Conservation (phyloP, 257 asterid species). For the Ilex aquifolium region DNA sequence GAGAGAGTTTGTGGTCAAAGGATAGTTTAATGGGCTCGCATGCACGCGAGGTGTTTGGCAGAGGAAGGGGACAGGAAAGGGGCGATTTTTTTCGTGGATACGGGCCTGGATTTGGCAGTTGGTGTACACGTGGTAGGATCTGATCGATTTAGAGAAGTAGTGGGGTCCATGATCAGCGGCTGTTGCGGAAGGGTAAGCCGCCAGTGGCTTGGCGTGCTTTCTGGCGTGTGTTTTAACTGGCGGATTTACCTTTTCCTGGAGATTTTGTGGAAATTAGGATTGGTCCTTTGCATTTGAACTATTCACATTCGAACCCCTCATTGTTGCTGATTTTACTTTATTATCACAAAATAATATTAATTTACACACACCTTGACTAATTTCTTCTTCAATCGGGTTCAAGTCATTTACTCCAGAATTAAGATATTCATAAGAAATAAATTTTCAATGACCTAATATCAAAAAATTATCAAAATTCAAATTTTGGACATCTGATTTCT, state of each 20-base stretch:
- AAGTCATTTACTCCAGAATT: too few relatives aligned
- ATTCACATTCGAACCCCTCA: neutral
- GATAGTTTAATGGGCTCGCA: constrained; percentile 14
- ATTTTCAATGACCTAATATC: too few relatives aligned
- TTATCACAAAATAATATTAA: too few relatives aligned
- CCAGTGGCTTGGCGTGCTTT: constrained; percentile 12
- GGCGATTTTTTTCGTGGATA: neutral
- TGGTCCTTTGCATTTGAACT: neutral
- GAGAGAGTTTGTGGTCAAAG: constrained; percentile 8
- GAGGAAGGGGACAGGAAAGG: neutral
- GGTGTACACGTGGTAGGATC: neutral
- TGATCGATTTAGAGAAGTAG: too few relatives aligned
- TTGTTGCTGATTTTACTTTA: too few relatives aligned
- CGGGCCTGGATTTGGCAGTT: neutral
- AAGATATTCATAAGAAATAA: too few relatives aligned
- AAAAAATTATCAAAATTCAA: too few relatives aligned
- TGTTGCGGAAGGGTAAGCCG: constrained; percentile 16
- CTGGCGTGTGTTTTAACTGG: constrained; percentile 3
- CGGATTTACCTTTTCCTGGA: constrained; percentile 4
- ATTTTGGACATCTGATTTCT: too few relatives aligned
- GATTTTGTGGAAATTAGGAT: neutral
- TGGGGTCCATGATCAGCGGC: constrained; percentile 13
- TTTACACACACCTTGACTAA: too few relatives aligned
- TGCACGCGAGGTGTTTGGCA: constrained; percentile 10
- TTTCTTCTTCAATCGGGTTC: too few relatives aligned